These are phyloP conservation scores for Starmerella lactis-condensi DNA, from an alignment of 805 yeast genomes.

Conservation along the genomic window DNA sequence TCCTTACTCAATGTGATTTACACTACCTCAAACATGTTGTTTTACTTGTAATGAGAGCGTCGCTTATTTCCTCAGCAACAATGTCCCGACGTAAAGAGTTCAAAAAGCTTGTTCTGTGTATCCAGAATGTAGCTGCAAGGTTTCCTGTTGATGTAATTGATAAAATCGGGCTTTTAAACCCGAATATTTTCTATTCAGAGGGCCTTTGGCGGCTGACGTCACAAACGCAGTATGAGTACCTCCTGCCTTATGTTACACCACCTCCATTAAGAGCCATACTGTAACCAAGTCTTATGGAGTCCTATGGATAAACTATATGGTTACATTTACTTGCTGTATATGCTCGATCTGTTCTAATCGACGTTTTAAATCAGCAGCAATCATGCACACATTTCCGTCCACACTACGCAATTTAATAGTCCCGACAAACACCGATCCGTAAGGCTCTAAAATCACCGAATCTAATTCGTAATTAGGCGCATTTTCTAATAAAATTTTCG, in stretches of 20 bases:
- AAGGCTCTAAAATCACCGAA: constrained; percentile 14
- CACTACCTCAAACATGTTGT: constrained; percentile 8
- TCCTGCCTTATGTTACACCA: no score
- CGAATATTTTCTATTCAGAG: constrained; percentile 12
- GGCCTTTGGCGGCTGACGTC: constrained; percentile 15
- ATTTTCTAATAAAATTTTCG: constrained; percentile 2
- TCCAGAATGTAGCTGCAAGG: constrained; percentile 11
- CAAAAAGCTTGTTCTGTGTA: constrained; percentile 10
- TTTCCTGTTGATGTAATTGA: constrained; percentile 15
- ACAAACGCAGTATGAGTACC: no score
- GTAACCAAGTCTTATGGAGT: not conserved
- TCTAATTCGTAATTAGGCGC: constrained; percentile 11
- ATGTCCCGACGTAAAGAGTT: constrained; percentile 7
- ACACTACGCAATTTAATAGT: constrained; percentile 9
- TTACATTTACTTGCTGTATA: constrained; percentile 15
- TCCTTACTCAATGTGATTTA: constrained; percentile 3
- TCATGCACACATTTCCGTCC: constrained; percentile 11
- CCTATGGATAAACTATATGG: constrained; percentile 3
- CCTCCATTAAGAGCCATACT: constrained; percentile 10
- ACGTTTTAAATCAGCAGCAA: constrained; percentile 10
- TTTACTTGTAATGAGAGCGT: constrained; percentile 7
- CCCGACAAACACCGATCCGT: constrained; percentile 17
- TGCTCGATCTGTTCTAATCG: constrained; percentile 12
- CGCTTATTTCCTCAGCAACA: constrained; percentile 6
- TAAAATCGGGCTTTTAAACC: constrained; percentile 7